Conservation (phyloP, 2,329 filamentous ascomycete genomes). For the Cytospora piceae region DNA sequence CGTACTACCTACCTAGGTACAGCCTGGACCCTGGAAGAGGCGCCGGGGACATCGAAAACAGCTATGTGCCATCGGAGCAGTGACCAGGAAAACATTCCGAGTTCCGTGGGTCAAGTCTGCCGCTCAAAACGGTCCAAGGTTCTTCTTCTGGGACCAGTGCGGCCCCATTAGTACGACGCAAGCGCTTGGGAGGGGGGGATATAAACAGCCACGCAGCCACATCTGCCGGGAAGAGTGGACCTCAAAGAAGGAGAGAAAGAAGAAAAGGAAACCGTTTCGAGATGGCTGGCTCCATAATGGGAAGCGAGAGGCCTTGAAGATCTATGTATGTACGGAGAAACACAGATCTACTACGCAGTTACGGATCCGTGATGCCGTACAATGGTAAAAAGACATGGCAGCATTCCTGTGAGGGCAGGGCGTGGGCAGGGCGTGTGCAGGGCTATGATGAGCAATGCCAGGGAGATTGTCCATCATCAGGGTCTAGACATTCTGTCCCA, state of each 20-base stretch:
- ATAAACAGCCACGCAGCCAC: not conserved
- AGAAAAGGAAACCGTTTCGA: too few relatives aligned
- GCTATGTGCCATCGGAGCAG: not conserved
- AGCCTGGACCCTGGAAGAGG: not conserved
- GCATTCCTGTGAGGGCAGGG: not conserved
- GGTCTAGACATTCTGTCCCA: not conserved
- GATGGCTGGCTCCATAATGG: too few relatives aligned
- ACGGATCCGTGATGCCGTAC: too few relatives aligned
- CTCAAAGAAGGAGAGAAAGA: not conserved
- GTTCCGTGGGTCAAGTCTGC: not conserved
- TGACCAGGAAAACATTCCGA: not conserved
- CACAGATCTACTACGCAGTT: too few relatives aligned
- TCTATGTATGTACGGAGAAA: too few relatives aligned
- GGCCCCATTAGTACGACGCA: not conserved
- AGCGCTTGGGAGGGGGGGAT: not conserved
- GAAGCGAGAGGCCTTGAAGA: too few relatives aligned
- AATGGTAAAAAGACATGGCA: not conserved
- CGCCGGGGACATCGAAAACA: not conserved
- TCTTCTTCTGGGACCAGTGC: not conserved
- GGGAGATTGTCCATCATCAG: conserved; percentile 3
- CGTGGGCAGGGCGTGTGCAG: not conserved
- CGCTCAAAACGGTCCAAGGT: not conserved
- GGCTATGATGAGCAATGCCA: conserved; percentile 1
- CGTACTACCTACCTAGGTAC: not conserved
- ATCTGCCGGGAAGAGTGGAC: not conserved